Evolutionary conservation across 768 basidiomycete genomes (phyloP), one percentile per base, ranked within the genome.

Genomic region (Mycena chlorophos): DNA sequence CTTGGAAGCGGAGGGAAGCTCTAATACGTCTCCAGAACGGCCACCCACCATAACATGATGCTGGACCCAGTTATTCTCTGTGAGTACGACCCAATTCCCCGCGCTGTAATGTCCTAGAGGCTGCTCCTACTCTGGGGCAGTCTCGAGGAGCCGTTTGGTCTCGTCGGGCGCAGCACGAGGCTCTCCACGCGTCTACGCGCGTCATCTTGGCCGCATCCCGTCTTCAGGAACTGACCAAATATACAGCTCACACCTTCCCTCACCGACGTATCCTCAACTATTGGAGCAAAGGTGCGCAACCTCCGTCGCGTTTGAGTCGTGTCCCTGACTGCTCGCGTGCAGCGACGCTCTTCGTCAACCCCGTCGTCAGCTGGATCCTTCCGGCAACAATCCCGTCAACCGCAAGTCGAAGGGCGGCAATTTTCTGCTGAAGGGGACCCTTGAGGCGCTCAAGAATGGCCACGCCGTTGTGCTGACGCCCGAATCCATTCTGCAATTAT

Each of bases 311-410:
- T n/a, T n/a, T n/a, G n/a, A n/a, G n/a, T n/a, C n/a, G n/a, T n/a
- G n/a, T n/a, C n/a, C n/a, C 31, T 38, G 12, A 52, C 31, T 54
- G 50, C 38, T 55, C 55, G 57, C 58, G 48, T 57, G 22, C 49
- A 87, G 89, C 88, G 22, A 80, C 84, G 45, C 76, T 99, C 42
- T 98, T 96, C 69, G 81, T 74, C 17, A 88, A 97, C 68, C 91
- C 91, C 3, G 69, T 84, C 10, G 74, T 88, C 54, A 79, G 81
- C 25, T 86, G 84, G 60, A 80, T 98, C 55, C 78, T 98, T 89
- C 96, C 2, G 95, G 97, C n/a, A 97, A 97, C 70, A 95, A 98
- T 61, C 94, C 96, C 22, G 96, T 98, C 30, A 94, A 97, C 71
- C 84, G 97, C 57, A 94, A 91, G 74, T 91, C 83, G 57, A 93